Conservation (phyloP, 2,329 filamentous ascomycete species). For the Aspergillus unguis region DNA sequence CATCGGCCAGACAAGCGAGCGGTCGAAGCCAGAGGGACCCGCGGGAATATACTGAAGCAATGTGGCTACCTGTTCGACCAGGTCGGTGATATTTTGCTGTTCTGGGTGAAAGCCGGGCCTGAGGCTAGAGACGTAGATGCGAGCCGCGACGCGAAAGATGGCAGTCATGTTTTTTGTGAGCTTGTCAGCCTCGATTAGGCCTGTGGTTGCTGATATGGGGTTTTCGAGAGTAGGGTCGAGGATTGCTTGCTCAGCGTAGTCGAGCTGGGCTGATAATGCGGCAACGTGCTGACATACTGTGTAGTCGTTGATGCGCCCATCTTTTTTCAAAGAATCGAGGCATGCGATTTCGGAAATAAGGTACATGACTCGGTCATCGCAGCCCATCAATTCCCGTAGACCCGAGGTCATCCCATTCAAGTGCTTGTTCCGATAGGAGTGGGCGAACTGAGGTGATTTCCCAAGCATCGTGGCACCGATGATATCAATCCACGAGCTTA, state of each 20-base stretch:
- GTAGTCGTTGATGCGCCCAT: conserved; percentile 69
- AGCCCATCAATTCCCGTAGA: conserved; percentile 90
- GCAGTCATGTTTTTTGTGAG: conserved; percentile 83
- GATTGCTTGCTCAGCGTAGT: conserved; percentile 41
- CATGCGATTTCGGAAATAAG: conserved; percentile 96
- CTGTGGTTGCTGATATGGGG: conserved; percentile 55
- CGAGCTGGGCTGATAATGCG: conserved; percentile 80
- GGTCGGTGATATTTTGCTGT: conserved; percentile 67
- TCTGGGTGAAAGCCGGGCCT: conserved; percentile 79
- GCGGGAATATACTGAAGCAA: conserved; percentile 81
- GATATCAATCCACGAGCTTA: conserved; percentile 90
- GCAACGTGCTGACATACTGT: conserved; percentile 82
- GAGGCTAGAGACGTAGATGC: conserved; percentile 90
- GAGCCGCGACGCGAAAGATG: conserved; percentile 84
- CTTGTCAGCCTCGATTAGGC: conserved; percentile 74
- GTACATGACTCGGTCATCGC: conserved; percentile 96
- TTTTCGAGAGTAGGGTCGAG: conserved; percentile 59
- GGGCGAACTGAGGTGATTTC: conserved; percentile 77
- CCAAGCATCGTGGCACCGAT: conserved; percentile 89
- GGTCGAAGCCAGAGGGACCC: conserved; percentile 78
- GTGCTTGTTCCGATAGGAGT: conserved; percentile 90
- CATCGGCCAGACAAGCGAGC: conserved; percentile 87
- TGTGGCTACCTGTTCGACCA: conserved; percentile 72
- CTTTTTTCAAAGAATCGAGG: conserved; percentile 78
- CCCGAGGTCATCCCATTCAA: conserved; percentile 64